Base-by-base conservation (phyloP, 352 stramenopile species). In the Lagenidium giganteum region DNA sequence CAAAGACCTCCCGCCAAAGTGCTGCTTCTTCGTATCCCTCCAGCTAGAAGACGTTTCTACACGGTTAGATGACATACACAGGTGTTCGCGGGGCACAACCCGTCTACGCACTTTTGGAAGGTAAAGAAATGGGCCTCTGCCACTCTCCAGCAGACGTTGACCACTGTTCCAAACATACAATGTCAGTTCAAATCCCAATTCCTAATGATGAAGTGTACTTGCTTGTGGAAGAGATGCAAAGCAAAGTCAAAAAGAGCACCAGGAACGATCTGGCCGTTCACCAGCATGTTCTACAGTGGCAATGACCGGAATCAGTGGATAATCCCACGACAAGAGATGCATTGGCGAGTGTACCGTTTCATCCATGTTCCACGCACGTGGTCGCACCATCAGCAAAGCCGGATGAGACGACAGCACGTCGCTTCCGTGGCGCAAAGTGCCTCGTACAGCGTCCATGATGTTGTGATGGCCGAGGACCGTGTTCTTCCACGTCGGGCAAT, bases 1-100 rank as follows among this genome's bases (percentile, higher is more conserved):
- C 68, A 53, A 99, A 98, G 12, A 98, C 90, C 58, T 96, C 82
- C 36, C 95, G 92, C 94, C 95, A 98, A 3, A 98, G 65, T n/a
- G 75, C 67, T 12, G 95, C 95, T 80, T 99, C 95, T 23, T 89
- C 67, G 55, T 95, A 86, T 21, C 68, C 68, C 66, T 98, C 93
- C 21, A 98, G 53, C 70, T 85, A 18, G 29, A 50, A 41, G 14
- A n/a, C n/a, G n/a, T n/a, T n/a, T n/a, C n/a, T n/a, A n/a, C n/a
- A n/a, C n/a, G n/a, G n/a, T n/a, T n/a, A n/a, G n/a, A n/a, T n/a
- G n/a, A n/a, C n/a, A n/a, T n/a, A n/a, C n/a, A n/a, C n/a, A n/a
- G n/a, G n/a, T n/a, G n/a, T n/a, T n/a, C n/a, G n/a, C n/a, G n/a
- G n/a, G n/a, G n/a, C n/a, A n/a, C n/a, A n/a, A n/a, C n/a, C n/a